Evolutionary conservation across 1,139 yeast species (phyloP), one percentile per base, ranked within the genome.

Genomic region (Pichia sp.): DNA sequence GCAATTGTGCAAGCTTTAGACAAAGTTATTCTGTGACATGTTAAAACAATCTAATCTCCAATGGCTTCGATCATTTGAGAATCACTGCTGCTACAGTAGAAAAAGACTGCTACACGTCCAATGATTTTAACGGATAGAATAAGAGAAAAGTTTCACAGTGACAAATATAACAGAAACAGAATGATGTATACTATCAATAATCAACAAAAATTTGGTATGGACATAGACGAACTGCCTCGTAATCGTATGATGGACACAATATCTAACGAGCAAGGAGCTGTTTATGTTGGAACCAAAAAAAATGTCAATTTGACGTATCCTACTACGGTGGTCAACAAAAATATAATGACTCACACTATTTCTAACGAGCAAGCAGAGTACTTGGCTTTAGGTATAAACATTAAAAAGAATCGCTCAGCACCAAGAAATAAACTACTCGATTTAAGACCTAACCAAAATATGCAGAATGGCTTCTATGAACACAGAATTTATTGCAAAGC

Each of bases 161-260:
- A 43, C 25, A 26, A n/a, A 16, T 7, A 18, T 6, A 43, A 43
- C 19, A 36, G 12, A 13, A 43, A 43, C 25, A 13, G 22, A 25
- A 43, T 43, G 46, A 43, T 43, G 46, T 31, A 28, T 12, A 43
- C 46, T 12, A 5, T 30, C 23, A 43, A 19, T 16, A 43, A 43
- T 12, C 39, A 43, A 23, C 46, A 43, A 30, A 43, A 43, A 21
- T 43, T 43, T 43, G 46, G 46, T 12, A 12, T 43, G 34, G 39
- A 43, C 25, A 19, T 25, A 2, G 25, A 30, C 18, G 25, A 26
- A 12, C 12, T 16, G 13, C 46, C 46, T 19, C 36, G 46, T 2
- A 43, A 43, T 13, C 37, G 36, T 16, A 43, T 43, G 46, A 43
- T 43, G 46, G 46, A 43, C 10, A 28, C 46, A 6, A 19, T 43